phyloP scores from a whole-genome alignment of 257 asterid species.

The Fraxinus cuspidata region DNA sequence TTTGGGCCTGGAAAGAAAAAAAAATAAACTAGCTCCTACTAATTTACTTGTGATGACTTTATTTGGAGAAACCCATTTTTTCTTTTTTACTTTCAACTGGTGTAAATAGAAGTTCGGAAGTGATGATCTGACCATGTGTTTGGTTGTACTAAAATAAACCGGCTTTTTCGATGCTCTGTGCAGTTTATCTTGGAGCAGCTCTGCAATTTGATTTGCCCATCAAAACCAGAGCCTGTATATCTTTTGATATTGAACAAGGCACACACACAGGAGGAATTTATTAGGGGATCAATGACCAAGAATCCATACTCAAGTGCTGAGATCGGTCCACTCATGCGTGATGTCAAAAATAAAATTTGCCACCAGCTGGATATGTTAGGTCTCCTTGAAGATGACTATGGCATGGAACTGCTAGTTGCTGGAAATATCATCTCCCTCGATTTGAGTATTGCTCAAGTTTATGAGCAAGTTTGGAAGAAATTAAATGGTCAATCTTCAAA shows the following conservation, averaged over 20 bases:
- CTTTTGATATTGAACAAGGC: constrained; percentile 85
- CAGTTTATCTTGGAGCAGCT: constrained; percentile 99
- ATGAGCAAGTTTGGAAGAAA: constrained; percentile 97
- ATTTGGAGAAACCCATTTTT: background rate
- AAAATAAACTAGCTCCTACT: background rate
- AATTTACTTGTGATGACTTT: constrained; percentile 11
- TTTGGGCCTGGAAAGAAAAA: background rate
- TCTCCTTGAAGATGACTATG: constrained; percentile 91
- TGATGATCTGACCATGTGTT: constrained; percentile 5
- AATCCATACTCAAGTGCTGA: constrained; percentile 98
- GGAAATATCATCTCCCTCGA: constrained; percentile 97
- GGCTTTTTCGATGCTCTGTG: constrained; percentile 1
- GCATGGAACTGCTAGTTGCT: constrained; percentile 96
- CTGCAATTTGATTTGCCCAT: constrained; percentile 92
- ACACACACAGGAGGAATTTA: constrained; percentile 97
- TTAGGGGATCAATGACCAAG: constrained; percentile 99
- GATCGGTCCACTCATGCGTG: constrained; percentile 99
- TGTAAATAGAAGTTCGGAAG: constrained; percentile 5
- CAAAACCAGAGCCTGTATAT: constrained; percentile 89
- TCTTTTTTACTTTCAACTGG: background rate
- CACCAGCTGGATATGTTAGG: constrained; percentile 97
- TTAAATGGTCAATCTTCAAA: constrained; percentile 74
- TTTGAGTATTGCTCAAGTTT: constrained; percentile 88
- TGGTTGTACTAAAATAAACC: constrained; percentile 19
- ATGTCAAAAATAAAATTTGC: constrained; percentile 97